A percentile compares a stretch with the other conserved stretches of the same genome.
Conservation (phyloP, 225 moss, liverwort and hornwort genomes). For the Bryum argenteum region DNA sequence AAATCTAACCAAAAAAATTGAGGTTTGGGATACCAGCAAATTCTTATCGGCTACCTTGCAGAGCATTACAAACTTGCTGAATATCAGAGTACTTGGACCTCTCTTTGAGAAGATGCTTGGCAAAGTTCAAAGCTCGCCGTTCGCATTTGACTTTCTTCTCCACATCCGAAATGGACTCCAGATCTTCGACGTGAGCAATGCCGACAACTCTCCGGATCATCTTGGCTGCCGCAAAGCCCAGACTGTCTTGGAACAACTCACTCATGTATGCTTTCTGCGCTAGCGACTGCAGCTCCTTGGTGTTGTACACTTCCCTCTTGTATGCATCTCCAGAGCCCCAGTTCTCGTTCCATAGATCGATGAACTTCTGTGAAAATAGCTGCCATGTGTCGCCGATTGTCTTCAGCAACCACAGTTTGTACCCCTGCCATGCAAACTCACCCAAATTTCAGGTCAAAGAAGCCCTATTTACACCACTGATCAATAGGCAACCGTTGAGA, state of each 20-base stretch:
- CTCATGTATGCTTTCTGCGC: conserved; percentile 59
- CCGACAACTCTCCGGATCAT: conserved; percentile 91
- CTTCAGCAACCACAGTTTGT: conserved; percentile 81
- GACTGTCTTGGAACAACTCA: conserved; percentile 72
- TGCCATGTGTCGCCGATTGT: conserved; percentile 68
- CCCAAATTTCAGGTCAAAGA: neutral
- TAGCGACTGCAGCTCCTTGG: conserved; percentile 40
- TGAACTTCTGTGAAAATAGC: conserved; percentile 65
- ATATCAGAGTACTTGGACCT: conserved; percentile 60
- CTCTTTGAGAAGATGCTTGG: conserved; percentile 64
- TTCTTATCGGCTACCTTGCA: conserved; percentile 36
- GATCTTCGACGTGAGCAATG: conserved; percentile 90
- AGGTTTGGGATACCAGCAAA: too few species aligned
- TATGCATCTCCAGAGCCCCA: conserved; percentile 84
- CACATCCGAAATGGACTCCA: conserved; percentile 68
- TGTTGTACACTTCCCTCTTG: conserved; percentile 66
- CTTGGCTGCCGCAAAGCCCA: conserved; percentile 86
- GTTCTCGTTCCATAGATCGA: conserved; percentile 59
- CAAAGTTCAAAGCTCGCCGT: conserved; percentile 74
- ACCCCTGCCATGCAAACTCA: conserved; percentile 35
- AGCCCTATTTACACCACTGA: neutral
- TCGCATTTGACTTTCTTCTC: conserved; percentile 69
- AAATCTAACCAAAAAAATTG: too few species aligned
- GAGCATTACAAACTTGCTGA: conserved; percentile 51
- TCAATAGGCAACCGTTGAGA: too few species aligned